Evolutionary conservation across 805 yeast species (phyloP), one percentile per base, ranked within the genome.

Genomic region (Metschnikowia corniflorae): DNA sequence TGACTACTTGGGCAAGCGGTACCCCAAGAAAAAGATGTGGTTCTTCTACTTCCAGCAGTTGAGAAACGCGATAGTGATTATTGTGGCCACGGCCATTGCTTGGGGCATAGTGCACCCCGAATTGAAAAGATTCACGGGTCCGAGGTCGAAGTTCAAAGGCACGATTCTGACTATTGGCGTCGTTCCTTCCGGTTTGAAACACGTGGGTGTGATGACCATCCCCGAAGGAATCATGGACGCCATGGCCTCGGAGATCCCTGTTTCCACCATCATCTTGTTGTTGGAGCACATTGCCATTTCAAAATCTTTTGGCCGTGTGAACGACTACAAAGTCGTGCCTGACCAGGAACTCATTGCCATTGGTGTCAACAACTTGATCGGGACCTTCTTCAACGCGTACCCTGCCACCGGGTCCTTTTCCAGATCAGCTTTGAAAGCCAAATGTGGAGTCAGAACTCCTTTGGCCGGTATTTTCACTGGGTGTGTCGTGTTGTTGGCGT

Each of bases 361-460:
- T 61, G 97, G 97, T 54, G 85, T 83, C 30, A 82, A 93, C 36
- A 89, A 89, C 63, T 71, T 89, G 58, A 71, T 89, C 50, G 96
- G 96, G 50, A 86, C 95, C 15, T 86, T 88, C 57, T 89, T 89
- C 75, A 74, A 78, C 54, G 96, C 97, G 6, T 89, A 89, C 60
- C 97, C 97, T 7, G 88, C 95, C 6, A 89, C 97, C 4, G 97
- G 97, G 30, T 89, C 97, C 1, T 89, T 89, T 61, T 85, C 95
- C 14, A 81, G 97, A 69, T 84, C 96, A 29, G 97, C 97, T 6
- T 73, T 89, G 53, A 89, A 91, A 65, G 82, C 95, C 34, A 89
- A 89, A 64, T 89, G 96, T 73, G 95, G 95, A 58, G 97, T 89
- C 30, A 77, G 88, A 56, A 89, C 97, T 15, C 97, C 97, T 23